These are phyloP conservation scores for Globisporangium spiculum DNA, from an alignment of 352 stramenopile species.

Conservation along the genomic window DNA sequence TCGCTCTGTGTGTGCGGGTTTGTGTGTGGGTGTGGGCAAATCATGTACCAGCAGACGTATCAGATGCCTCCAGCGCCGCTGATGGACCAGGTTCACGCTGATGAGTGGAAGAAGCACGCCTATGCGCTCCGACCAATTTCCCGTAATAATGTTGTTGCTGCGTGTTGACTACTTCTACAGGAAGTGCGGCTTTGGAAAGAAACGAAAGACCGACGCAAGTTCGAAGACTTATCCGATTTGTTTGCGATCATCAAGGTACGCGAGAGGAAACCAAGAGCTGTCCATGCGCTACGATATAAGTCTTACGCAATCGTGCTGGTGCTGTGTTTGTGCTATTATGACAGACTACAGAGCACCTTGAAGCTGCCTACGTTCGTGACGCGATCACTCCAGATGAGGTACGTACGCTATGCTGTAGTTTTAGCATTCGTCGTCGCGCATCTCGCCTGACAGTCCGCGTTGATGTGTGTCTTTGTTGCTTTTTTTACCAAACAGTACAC, in stretches of 20 bases:
- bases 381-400: slow-evolving; percentile 91
- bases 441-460: background rate
- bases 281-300: background rate
- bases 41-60: slow-evolving; percentile 23
- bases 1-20: background rate
- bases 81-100: slow-evolving; percentile 27
- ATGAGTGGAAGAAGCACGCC: background rate
- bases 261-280: background rate
- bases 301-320: too few relatives aligned
- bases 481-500: slow-evolving; percentile 81
- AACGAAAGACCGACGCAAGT: slow-evolving; percentile 85
- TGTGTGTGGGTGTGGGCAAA: background rate
- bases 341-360: slow-evolving; percentile 94
- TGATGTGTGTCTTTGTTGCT: background rate
- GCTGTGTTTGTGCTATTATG: background rate
- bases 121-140: background rate
- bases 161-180: slow-evolving; percentile 17
- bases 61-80: slow-evolving; percentile 21
- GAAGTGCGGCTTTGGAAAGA: slow-evolving; percentile 81
- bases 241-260: slow-evolving; percentile 96
- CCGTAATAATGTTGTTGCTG: background rate
- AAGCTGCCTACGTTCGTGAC: slow-evolving; percentile 96
- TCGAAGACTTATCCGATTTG: slow-evolving; percentile 88
- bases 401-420: background rate
- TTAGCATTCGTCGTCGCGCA: background rate